These are phyloP conservation scores for Xylaria sp. DNA, from an alignment of 2,329 filamentous ascomycete genomes.

Conservation along the genomic window DNA sequence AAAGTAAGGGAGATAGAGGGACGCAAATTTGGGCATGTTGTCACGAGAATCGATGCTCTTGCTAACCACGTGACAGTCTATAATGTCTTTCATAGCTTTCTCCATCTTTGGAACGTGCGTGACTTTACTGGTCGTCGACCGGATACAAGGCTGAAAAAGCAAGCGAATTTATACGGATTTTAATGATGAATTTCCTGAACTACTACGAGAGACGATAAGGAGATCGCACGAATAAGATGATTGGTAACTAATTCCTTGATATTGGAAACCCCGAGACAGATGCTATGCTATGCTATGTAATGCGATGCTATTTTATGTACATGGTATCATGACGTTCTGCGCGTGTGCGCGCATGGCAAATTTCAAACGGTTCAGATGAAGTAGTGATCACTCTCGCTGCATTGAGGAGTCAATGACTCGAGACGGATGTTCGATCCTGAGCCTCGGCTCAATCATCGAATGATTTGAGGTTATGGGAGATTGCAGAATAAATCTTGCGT, in stretches of 20 bases:
- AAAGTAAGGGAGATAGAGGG: no score
- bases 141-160: background rate
- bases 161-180: background rate
- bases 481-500: slow-evolving; percentile 72
- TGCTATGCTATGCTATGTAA: slow-evolving; percentile 14
- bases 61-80: slow-evolving; percentile 26
- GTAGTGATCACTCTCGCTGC: background rate
- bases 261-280: background rate
- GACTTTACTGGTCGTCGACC: slow-evolving; percentile 62
- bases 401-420: background rate
- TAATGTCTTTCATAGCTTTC: slow-evolving; percentile 65
- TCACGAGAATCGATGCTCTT: background rate
- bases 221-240: background rate
- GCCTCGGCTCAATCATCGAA: background rate
- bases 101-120: slow-evolving; percentile 71
- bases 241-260: background rate
- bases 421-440: background rate
- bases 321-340: slow-evolving; percentile 20
- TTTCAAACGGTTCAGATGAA: background rate
- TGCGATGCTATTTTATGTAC: slow-evolving; percentile 30
- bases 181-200: background rate
- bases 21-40: no score
- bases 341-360: background rate
- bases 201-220: background rate
- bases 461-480: slow-evolving; percentile 31